These are phyloP conservation scores for Colletotrichum gloeosporioides DNA, from an alignment of 2,329 filamentous ascomycete species.

Conservation along the genomic window DNA sequence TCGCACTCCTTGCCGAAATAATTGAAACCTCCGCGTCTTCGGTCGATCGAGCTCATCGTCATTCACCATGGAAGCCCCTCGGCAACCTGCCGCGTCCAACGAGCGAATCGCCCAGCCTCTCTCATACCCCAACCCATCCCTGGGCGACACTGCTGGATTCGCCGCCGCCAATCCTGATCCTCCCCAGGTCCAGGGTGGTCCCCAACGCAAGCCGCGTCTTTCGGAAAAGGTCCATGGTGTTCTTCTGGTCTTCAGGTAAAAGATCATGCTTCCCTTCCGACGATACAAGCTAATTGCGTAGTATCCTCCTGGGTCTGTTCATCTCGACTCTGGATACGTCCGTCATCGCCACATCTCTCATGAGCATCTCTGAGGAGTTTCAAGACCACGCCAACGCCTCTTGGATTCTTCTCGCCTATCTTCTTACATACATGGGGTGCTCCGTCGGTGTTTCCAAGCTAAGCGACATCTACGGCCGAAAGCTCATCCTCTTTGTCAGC, in stretches of 20 bases:
- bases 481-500: slow-evolving; percentile 52
- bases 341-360: slow-evolving; percentile 62
- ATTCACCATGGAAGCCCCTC: neutral
- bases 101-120: slow-evolving; percentile 13
- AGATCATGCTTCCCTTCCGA: neutral
- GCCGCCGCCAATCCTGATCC: neutral
- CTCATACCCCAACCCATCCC: slow-evolving; percentile 28
- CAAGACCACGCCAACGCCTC: slow-evolving; percentile 55
- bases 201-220: neutral
- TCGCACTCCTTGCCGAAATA: neutral
- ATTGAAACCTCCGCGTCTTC: neutral
- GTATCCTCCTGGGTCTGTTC: slow-evolving; percentile 52
- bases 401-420: slow-evolving; percentile 62
- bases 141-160: slow-evolving; percentile 26
- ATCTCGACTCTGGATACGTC: slow-evolving; percentile 64
- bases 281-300: neutral
- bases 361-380: slow-evolving; percentile 60
- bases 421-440: slow-evolving; percentile 64
- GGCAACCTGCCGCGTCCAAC: neutral
- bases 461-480: slow-evolving; percentile 64
- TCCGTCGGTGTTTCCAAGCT: slow-evolving; percentile 63
- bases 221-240: slow-evolving; percentile 27
- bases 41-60: neutral
- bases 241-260: slow-evolving; percentile 41
- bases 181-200: neutral